Base-by-base conservation (phyloP, 345 rosid species). In the Aquilaria sinensis region DNA sequence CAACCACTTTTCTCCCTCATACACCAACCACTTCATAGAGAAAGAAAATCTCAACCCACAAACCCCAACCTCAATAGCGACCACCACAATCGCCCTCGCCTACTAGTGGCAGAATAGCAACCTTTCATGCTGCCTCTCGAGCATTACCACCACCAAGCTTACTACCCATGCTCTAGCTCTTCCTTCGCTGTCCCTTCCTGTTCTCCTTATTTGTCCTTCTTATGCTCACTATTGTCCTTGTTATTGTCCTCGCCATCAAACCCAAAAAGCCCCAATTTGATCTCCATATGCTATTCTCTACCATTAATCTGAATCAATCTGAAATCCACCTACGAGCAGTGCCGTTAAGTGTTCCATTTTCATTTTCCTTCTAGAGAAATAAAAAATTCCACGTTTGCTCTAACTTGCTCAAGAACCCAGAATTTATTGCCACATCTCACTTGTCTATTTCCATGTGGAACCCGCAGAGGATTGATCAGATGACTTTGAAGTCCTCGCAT, bases 231-330 rank as follows among this genome's bases (percentile, higher is more conserved):
- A 72, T 85, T 12, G 89, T 81, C 47, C 88, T 94, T 47, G 61
- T 94, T 57, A 71, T 94, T 30, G 62, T 90, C 74, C 89, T 94
- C 37, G 99, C 96, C 51, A 89, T 94, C 62, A 94, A 94, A 66
- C 99, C 99, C 71, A 90, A 90, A 68, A 90, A 88, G 47, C 99
- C 99, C 51, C 97, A 94, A 68, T 94, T 94, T 77, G 99, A 94
- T 83, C 96, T 94, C 64, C 78, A 74, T 65, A 72, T 93, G 90
- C 79, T 86, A 37, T 93, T 93, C 85, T 82, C 83, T 8, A 96
- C 98, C 31, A 93, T 78, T 10, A 92, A 90, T 75, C 98, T 97
- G 0, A 93, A 93, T 23, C 23, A 23, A 23, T 23, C 23, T 23
- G 23, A 23, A 23, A 23, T 23, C 23, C 23, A 23, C 1, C 23